A percentile compares a stretch with the other conserved stretches of the same genome.
Evolutionary conservation across 306 rosid genomes (phyloP).

Genomic region (Pueraria montana): DNA sequence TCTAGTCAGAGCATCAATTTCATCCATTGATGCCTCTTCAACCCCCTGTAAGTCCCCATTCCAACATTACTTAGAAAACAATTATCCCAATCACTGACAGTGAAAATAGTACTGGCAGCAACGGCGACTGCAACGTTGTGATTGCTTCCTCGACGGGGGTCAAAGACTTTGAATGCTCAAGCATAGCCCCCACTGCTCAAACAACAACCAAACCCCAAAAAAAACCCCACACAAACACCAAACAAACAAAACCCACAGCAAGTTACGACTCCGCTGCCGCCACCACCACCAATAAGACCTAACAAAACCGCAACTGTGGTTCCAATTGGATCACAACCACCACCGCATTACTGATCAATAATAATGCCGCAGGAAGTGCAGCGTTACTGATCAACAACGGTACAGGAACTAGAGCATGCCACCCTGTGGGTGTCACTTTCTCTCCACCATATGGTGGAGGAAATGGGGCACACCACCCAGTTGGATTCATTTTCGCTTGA

Average conservation of each 20-base stretch:
- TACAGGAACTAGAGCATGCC: no score
- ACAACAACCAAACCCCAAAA: no score
- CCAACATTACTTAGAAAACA: no score
- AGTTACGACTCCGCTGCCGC: not conserved
- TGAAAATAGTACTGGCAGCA: no score
- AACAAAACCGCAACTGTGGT: not conserved
- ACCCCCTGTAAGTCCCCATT: no score
- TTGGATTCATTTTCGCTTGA: not conserved
- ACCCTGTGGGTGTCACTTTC: not conserved
- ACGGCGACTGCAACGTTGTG: not conserved
- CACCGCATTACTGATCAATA: not conserved
- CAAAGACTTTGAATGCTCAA: not conserved
- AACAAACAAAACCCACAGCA: not conserved
- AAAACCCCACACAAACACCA: not conserved
- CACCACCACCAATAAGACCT: not conserved
- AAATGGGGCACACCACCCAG: not conserved
- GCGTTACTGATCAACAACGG: no score
- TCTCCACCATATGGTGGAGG: not conserved
- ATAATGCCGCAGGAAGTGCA: no score
- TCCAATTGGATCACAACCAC: no score
- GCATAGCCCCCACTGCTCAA: not conserved
- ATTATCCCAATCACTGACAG: not conserved
- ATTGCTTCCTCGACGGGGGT: not conserved
- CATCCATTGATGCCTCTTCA: not conserved
- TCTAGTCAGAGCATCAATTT: not conserved